Percentiles rank a stretch among this genome's conserved stretches.
Conservation (phyloP, 2,329 filamentous ascomycete species). For the Alternaria brassicae region DNA sequence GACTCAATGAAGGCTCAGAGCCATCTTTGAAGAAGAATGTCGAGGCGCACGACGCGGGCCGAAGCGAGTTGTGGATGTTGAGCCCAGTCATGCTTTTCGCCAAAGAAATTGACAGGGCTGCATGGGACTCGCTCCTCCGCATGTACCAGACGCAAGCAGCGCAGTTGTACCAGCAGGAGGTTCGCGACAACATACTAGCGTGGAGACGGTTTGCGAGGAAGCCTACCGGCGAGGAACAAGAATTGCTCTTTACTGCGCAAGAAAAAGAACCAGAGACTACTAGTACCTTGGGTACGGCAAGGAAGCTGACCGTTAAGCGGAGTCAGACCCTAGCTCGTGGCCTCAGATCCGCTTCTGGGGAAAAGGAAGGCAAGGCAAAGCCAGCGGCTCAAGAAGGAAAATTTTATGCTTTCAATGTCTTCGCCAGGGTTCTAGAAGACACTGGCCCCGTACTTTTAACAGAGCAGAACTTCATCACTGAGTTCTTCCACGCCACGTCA, state of each 20-base stretch:
- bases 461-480: slow-evolving; percentile 97
- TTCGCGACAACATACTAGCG: slow-evolving; percentile 75
- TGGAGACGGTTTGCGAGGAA: slow-evolving; percentile 85
- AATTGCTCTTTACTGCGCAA: slow-evolving; percentile 86
- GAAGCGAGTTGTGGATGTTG: slow-evolving; percentile 84
- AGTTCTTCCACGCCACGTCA: slow-evolving; percentile 94
- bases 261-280: slow-evolving; percentile 85
- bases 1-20: slow-evolving; percentile 55
- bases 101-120: slow-evolving; percentile 79
- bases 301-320: slow-evolving; percentile 92
- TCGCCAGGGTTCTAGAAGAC: slow-evolving; percentile 80
- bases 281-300: slow-evolving; percentile 66
- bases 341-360: slow-evolving; percentile 71
- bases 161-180: slow-evolving; percentile 80
- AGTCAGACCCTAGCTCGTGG: slow-evolving; percentile 84
- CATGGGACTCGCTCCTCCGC: slow-evolving; percentile 81
- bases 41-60: slow-evolving; percentile 72
- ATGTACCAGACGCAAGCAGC: slow-evolving; percentile 81
- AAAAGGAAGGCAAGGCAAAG: slow-evolving; percentile 64
- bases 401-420: slow-evolving; percentile 79
- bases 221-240: slow-evolving; percentile 76
- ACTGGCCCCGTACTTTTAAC: slow-evolving; percentile 83
- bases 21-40: slow-evolving; percentile 68
- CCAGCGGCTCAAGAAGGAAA: slow-evolving; percentile 67
- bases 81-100: slow-evolving; percentile 87